phyloP scores from a whole-genome alignment of 2,329 filamentous ascomycete species.

The Colletotrichum chlorophyti region DNA sequence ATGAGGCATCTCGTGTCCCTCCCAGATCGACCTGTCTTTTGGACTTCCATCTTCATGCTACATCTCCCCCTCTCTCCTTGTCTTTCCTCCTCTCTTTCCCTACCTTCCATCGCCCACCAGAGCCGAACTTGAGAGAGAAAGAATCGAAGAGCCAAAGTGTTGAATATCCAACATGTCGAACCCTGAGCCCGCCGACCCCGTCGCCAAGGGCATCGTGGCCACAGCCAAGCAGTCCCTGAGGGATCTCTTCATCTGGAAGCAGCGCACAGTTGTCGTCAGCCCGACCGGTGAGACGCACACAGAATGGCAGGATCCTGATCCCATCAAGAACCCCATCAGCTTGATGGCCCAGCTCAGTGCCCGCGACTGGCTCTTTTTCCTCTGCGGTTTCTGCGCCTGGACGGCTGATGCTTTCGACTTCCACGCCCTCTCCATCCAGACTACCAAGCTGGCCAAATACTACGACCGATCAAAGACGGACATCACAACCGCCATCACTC shows the following conservation, averaged over 20 bases:
- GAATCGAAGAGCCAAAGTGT: background rate
- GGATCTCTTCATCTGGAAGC: slow-evolving; percentile 77
- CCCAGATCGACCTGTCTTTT: background rate
- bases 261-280: slow-evolving; percentile 72
- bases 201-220: slow-evolving; percentile 69
- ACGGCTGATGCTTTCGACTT: slow-evolving; percentile 86
- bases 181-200: slow-evolving; percentile 65
- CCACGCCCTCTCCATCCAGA: slow-evolving; percentile 81
- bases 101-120: background rate
- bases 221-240: slow-evolving; percentile 68
- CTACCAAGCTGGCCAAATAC: slow-evolving; percentile 68
- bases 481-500: slow-evolving; percentile 76
- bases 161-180: slow-evolving; percentile 28
- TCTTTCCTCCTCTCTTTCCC: background rate
- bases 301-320: slow-evolving; percentile 73
- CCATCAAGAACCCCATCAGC: slow-evolving; percentile 73
- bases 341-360: slow-evolving; percentile 69
- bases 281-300: slow-evolving; percentile 68
- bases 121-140: background rate
- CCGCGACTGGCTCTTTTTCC: slow-evolving; percentile 77
- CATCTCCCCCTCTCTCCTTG: background rate
- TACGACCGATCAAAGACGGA: slow-evolving; percentile 63
- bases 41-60: slow-evolving; percentile 10
- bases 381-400: slow-evolving; percentile 79
- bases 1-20: slow-evolving; percentile 3